These are phyloP conservation scores for Exophiala oligosperma DNA, from an alignment of 2,329 filamentous ascomycete species.

Conservation along the genomic window DNA sequence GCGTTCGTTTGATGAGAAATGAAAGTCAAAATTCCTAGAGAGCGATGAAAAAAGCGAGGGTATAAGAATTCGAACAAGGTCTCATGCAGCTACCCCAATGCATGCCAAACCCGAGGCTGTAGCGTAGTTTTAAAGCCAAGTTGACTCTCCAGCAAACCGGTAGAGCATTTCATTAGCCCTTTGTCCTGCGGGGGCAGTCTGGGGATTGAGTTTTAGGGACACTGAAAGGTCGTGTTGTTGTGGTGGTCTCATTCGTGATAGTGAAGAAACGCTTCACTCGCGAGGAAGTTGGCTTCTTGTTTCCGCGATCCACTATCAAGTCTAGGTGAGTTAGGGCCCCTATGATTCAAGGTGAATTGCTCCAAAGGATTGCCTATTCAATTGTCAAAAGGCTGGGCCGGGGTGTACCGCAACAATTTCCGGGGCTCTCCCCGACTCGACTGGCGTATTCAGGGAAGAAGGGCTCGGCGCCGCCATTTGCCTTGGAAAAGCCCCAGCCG, in stretches of 20 bases:
- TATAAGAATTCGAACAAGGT: too few species aligned
- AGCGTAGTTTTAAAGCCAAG: neutral
- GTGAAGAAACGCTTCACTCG: neutral
- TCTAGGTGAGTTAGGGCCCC: too few species aligned
- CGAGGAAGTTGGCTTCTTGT: neutral
- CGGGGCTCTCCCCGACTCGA: neutral
- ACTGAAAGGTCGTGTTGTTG: neutral
- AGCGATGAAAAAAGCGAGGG: neutral
- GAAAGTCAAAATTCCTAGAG: neutral
- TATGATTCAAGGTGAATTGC: neutral
- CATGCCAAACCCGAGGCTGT: constrained; percentile 6
- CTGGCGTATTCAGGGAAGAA: neutral
- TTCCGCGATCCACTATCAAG: neutral
- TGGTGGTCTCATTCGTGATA: neutral
- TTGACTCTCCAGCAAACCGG: too few species aligned
- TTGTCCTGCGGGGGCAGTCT: constrained; percentile 1
- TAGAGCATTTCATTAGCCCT: too few species aligned
- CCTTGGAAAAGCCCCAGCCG: too few species aligned
- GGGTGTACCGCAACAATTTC: constrained; percentile 20
- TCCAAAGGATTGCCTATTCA: neutral
- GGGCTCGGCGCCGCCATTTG: neutral
- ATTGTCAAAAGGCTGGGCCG: neutral
- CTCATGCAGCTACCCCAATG: neutral
- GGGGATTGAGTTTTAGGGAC: neutral
- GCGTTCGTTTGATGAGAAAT: neutral